Percentiles rank a stretch among this genome's conserved stretches.
These are phyloP conservation scores for Allomyces arbusculus DNA, from an alignment of 192 early-diverging fungal genomes.

Conservation along the genomic window DNA sequence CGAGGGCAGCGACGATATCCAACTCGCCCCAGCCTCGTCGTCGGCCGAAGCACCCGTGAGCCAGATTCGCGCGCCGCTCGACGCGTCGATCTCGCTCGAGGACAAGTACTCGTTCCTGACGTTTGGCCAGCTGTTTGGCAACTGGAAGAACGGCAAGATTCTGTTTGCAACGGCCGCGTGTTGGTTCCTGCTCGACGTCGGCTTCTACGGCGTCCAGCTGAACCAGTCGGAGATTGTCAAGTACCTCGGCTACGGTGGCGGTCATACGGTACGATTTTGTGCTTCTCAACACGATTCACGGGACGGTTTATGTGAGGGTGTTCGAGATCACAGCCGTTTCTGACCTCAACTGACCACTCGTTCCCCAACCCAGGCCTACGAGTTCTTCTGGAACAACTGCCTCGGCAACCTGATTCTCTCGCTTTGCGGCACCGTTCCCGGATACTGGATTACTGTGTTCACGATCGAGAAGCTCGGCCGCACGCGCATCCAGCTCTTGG, in stretches of 20 bases:
- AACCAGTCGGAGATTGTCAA: constrained; percentile 54
- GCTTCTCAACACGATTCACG: no score
- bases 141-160: constrained; percentile 61
- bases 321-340: no score
- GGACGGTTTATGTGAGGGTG: no score
- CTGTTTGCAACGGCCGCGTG: constrained; percentile 52
- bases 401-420: constrained; percentile 86
- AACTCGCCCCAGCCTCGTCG: constrained; percentile 17
- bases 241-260: not conserved
- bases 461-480: constrained; percentile 74
- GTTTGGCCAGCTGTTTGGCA: constrained; percentile 45
- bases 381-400: constrained; percentile 34
- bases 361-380: not conserved
- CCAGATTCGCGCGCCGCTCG: constrained; percentile 4
- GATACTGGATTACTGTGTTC: constrained; percentile 88
- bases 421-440: constrained; percentile 65
- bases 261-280: not conserved
- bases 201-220: constrained; percentile 65
- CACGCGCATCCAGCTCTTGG: constrained; percentile 75
- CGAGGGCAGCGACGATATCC: constrained; percentile 15
- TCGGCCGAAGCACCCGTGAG: constrained; percentile 8
- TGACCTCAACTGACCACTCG: no score
- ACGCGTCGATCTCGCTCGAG: constrained; percentile 5
- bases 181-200: constrained; percentile 60
- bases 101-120: constrained; percentile 22